Evolutionary conservation across 2,329 filamentous ascomycete species (phyloP), one percentile per base, ranked within the genome.

Genomic region (Aurifilum marmelostoma): DNA sequence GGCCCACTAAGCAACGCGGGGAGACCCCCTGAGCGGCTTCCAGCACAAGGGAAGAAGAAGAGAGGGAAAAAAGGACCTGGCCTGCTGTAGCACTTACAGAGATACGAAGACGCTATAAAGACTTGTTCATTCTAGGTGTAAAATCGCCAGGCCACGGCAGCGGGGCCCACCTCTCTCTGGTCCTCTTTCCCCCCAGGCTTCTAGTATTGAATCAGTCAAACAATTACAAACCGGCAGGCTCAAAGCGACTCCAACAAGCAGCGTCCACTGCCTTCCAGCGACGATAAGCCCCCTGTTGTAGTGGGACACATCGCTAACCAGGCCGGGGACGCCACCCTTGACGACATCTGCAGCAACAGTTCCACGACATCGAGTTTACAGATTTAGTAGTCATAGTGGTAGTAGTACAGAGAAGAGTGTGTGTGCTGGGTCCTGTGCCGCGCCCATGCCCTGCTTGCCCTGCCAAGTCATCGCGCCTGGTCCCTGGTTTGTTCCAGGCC

Each of bases 1-100:
- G 52, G 52, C 52, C 58, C 58, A 60, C 58, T 32, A 24, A 39
- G 11, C 14, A 43, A 21, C 58, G 58, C 58, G 58, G 58, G 58
- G 58, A 60, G 34, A 21, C 58, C 58, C 34, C 39, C 7, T 24
- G n/a, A 8, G 12, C 14, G 24, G 27, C 52, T 56, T 54, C 16
- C 7, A 21, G 12, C 5, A 54, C 34, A 12, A 12, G 37, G 37
- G 4, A 12, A 39, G 9, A 12, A 11, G 4, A 39, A 12, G 9
- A 12, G 9, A 4, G 4, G 8, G 12, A 52, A 52, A 27, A 52
- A 24, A 11, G 50, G n/a, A 24, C 50, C n/a, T 4, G 43, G 16
- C 43, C 43, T 47, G 14, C n/a, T 52, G n/a, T n/a, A n/a, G n/a
- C 18, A 8, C 47, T 24, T 21, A 7, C 16, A 43, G 41, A 4